These are phyloP conservation scores for Xylaria arbuscula DNA, from an alignment of 2,329 filamentous ascomycete species.

Conservation along the genomic window DNA sequence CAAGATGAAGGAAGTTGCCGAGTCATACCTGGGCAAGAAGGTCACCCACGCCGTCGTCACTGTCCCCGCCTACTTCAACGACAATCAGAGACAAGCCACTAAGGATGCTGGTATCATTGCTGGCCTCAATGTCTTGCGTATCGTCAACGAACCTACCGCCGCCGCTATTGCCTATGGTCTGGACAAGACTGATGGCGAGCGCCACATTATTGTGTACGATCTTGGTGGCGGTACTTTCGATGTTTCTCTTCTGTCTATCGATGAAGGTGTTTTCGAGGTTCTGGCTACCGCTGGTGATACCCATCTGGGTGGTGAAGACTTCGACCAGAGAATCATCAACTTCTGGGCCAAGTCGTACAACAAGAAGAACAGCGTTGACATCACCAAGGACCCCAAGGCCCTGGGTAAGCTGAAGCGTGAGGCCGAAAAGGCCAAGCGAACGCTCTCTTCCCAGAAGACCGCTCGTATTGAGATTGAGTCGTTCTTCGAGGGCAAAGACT, in stretches of 20 bases:
- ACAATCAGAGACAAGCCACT: slow-evolving; percentile 95
- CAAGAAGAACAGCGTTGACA: slow-evolving; percentile 94
- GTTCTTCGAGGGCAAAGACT: slow-evolving; percentile 96
- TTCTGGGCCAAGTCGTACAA: slow-evolving; percentile 98
- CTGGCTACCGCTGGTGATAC: slow-evolving; percentile 95
- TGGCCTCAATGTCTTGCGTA: slow-evolving; percentile 93
- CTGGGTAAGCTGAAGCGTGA: slow-evolving; percentile 99
- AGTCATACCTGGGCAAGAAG: slow-evolving; percentile 83
- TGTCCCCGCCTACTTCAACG: slow-evolving; percentile 98
- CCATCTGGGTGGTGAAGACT: slow-evolving; percentile 98
- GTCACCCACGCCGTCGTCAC: slow-evolving; percentile 91
- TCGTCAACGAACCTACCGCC: slow-evolving; percentile 96
- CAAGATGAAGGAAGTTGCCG: slow-evolving; percentile 87
- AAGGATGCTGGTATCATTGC: slow-evolving; percentile 95
- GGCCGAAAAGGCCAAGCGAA: slow-evolving; percentile 99
- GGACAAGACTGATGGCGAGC: slow-evolving; percentile 84
- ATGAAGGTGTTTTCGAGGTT: slow-evolving; percentile 94
- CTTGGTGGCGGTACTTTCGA: slow-evolving; percentile 94
- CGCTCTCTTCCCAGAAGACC: slow-evolving; percentile 92
- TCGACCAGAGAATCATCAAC: slow-evolving; percentile 97
- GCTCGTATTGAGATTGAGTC: slow-evolving; percentile 96
- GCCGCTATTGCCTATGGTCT: slow-evolving; percentile 95
- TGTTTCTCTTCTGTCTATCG: slow-evolving; percentile 92
- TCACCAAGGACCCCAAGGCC: slow-evolving; percentile 94
- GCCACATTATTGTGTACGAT: slow-evolving; percentile 93